These are phyloP conservation scores for Dovyalis caffra DNA, from an alignment of 345 rosid genomes.

Conservation along the genomic window DNA sequence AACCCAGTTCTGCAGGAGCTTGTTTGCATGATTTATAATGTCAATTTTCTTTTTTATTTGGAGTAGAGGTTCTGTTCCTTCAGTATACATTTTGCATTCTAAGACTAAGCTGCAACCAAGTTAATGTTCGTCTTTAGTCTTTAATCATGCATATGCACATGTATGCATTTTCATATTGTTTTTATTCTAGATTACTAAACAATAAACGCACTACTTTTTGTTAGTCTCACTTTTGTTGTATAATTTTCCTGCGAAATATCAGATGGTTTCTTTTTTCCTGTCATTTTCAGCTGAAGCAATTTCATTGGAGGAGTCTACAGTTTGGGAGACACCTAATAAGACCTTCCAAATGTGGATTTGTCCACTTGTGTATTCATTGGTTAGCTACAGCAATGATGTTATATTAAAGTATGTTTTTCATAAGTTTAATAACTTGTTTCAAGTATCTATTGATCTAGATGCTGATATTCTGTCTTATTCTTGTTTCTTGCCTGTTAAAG, in stretches of 20 bases:
- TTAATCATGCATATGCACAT: too few relatives aligned
- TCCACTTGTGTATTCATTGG: conserved; percentile 70
- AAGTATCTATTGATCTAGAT: conserved; percentile 3
- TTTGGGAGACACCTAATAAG: conserved; percentile 76
- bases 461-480: not conserved
- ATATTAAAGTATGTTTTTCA: conserved; percentile 58
- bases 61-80: too few relatives aligned
- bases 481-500: not conserved
- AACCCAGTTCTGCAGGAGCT: too few relatives aligned
- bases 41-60: too few relatives aligned
- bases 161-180: too few relatives aligned
- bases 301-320: conserved; percentile 55
- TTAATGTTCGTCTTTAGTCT: too few relatives aligned
- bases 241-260: conserved; percentile 3
- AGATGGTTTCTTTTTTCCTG: conserved; percentile 18
- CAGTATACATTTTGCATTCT: too few relatives aligned
- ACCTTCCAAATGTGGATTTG: conserved; percentile 87
- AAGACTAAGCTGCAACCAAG: too few relatives aligned
- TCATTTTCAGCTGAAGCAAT: conserved; percentile 53
- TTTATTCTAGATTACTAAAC: too few relatives aligned
- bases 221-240: conserved; percentile 9
- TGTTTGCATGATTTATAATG: too few relatives aligned
- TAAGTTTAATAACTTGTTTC: not conserved
- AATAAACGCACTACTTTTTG: not conserved
- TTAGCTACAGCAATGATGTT: conserved; percentile 69